Percentiles rank a stretch among this genome's conserved stretches.
Conservation (phyloP, 2,329 filamentous ascomycete genomes). For the Thelonectria olida region DNA sequence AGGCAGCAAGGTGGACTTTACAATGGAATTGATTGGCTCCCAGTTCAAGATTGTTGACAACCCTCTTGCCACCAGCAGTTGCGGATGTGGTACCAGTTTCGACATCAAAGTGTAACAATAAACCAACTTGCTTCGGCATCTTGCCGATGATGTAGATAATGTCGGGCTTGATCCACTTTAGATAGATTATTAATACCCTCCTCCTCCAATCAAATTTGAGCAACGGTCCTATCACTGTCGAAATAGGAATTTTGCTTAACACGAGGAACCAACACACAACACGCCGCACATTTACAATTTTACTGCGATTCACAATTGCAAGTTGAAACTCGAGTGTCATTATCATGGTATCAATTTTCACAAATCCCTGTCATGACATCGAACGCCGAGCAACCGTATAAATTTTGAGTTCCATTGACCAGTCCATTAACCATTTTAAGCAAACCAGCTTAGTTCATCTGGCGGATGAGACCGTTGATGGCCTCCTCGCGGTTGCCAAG, state of each 20-base stretch:
- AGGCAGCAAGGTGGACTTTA: conserved; percentile 96
- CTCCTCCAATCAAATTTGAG: conserved; percentile 15
- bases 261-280: neutral
- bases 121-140: conserved; percentile 1
- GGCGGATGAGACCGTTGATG: conserved; percentile 95
- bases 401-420: conserved; percentile 44
- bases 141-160: conserved; percentile 20
- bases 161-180: conserved; percentile 18
- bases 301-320: conserved; percentile 31
- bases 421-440: conserved; percentile 35
- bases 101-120: conserved; percentile 76
- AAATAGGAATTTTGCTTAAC: neutral
- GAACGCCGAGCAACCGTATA: conserved; percentile 54
- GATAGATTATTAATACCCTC: conserved; percentile 34
- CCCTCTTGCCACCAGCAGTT: conserved; percentile 89
- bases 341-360: conserved; percentile 53
- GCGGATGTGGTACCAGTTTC: conserved; percentile 97
- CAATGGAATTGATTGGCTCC: conserved; percentile 86
- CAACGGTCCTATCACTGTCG: neutral
- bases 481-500: conserved; percentile 98
- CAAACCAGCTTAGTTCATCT: conserved; percentile 84
- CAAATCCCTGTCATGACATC: conserved; percentile 49
- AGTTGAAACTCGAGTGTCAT: conserved; percentile 51
- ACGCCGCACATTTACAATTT: conserved; percentile 6
- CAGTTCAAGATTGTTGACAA: conserved; percentile 98